Conservation (phyloP, 768 basidiomycete genomes). For the Macrocybe gigantea region DNA sequence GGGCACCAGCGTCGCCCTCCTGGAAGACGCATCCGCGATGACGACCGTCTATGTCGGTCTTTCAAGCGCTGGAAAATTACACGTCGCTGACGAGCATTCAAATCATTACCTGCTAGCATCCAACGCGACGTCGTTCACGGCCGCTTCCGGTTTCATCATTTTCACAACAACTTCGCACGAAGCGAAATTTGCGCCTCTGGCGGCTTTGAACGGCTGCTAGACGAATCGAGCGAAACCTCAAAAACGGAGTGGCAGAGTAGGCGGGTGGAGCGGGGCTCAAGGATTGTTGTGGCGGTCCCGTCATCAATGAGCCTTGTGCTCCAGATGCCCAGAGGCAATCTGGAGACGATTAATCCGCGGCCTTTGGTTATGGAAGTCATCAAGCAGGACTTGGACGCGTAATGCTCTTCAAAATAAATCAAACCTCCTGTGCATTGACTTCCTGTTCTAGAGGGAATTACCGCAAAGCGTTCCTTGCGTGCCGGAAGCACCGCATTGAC, state of each 20-base stretch:
- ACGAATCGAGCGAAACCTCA: conserved; percentile 18
- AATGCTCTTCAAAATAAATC: conserved; percentile 18
- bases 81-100: conserved; percentile 31
- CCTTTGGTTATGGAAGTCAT: conserved; percentile 88
- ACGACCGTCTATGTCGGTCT: conserved; percentile 53
- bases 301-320: conserved; percentile 85
- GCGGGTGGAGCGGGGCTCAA: conserved; percentile 83
- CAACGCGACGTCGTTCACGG: conserved; percentile 66
- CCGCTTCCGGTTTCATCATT: conserved; percentile 73
- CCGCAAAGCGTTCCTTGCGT: conserved; percentile 83
- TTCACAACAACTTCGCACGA: conserved; percentile 84
- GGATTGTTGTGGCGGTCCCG: conserved; percentile 84
- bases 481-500: conserved; percentile 91
- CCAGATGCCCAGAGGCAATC: conserved; percentile 96
- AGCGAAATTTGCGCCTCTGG: conserved; percentile 64
- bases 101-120: conserved; percentile 31
- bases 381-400: conserved; percentile 69
- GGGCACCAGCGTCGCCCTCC: conserved; percentile 14
- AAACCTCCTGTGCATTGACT: neutral
- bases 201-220: conserved; percentile 18
- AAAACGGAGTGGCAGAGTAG: conserved; percentile 58
- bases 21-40: conserved; percentile 4
- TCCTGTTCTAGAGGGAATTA: conserved; percentile 54
- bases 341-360: conserved; percentile 93
- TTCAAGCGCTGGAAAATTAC: conserved; percentile 59